Evolutionary conservation across 495 filamentous ascomycete genomes (phyloP).

Genomic region (Talaromyces nanjingensis): DNA sequence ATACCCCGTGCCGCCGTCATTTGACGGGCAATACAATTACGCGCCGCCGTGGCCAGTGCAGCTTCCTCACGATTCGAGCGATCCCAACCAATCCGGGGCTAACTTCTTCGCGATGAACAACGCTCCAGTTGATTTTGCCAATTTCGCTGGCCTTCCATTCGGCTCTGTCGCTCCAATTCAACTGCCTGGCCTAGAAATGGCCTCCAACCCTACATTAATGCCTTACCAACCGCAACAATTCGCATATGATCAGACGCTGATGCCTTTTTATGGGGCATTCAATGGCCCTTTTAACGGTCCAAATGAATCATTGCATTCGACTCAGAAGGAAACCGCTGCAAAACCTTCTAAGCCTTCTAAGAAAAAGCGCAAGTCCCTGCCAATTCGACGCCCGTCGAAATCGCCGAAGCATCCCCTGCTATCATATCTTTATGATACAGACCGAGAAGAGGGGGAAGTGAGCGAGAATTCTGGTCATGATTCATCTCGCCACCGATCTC

Average conservation of each 20-base stretch:
- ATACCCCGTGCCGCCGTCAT: slow-evolving; percentile 47
- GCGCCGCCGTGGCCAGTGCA: slow-evolving; percentile 27
- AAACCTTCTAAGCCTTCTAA: not conserved
- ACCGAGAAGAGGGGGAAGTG: slow-evolving; percentile 67
- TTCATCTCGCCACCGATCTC: not conserved
- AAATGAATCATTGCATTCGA: not conserved
- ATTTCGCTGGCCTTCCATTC: slow-evolving; percentile 6
- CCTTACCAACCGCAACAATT: not conserved
- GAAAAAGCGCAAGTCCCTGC: not conserved
- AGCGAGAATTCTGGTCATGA: slow-evolving; percentile 42
- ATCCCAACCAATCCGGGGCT: slow-evolving; percentile 4
- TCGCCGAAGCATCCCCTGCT: not conserved
- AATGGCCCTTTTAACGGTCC: not conserved
- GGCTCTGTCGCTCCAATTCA: not conserved
- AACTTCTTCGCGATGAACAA: slow-evolving; percentile 6
- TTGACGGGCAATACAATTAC: slow-evolving; percentile 33
- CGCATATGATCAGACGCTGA: not conserved
- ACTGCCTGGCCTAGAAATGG: slow-evolving; percentile 1
- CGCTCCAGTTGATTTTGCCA: slow-evolving; percentile 5
- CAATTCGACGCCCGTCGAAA: not conserved
- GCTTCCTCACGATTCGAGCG: slow-evolving; percentile 11
- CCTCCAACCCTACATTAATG: not conserved
- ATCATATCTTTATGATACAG: slow-evolving; percentile 12
- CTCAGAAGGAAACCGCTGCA: not conserved
- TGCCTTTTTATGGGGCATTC: not conserved